phyloP scores from a whole-genome alignment of 768 basidiomycete genomes.

The Crucibulum laeve region DNA sequence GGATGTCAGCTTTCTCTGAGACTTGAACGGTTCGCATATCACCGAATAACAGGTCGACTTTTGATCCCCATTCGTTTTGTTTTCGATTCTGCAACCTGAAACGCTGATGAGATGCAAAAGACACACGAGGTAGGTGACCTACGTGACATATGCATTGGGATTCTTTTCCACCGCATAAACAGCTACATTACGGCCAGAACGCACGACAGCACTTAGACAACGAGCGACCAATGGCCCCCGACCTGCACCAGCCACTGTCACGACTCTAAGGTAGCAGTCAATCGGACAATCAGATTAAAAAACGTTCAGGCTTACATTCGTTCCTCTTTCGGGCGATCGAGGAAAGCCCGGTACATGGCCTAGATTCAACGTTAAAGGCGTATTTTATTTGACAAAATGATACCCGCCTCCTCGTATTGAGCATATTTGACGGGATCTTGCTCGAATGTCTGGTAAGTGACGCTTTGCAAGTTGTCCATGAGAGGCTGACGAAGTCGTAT shows the following conservation, averaged over 20 bases:
- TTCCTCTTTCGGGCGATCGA: slow-evolving; percentile 58
- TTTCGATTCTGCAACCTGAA: slow-evolving; percentile 80
- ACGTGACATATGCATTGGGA: slow-evolving; percentile 94
- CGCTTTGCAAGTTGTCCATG: slow-evolving; percentile 95
- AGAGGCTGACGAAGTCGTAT: slow-evolving; percentile 55
- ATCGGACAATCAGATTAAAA: slow-evolving; percentile 4
- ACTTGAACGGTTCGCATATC: slow-evolving; percentile 87
- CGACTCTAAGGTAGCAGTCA: slow-evolving; percentile 44
- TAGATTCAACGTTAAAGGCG: slow-evolving; percentile 19
- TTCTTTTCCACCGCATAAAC: slow-evolving; percentile 97
- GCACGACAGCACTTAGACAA: slow-evolving; percentile 70
- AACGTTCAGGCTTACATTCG: slow-evolving; percentile 50
- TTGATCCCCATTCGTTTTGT: slow-evolving; percentile 75
- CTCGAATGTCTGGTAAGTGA: slow-evolving; percentile 97
- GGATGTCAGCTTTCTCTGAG: slow-evolving; percentile 86
- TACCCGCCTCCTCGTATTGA: slow-evolving; percentile 84
- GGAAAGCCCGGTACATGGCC: slow-evolving; percentile 79
- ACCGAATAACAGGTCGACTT: slow-evolving; percentile 82
- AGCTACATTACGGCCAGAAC: slow-evolving; percentile 54
- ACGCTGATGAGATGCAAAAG: slow-evolving; percentile 5
- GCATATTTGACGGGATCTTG: slow-evolving; percentile 95
- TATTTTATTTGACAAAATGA: slow-evolving; percentile 5
- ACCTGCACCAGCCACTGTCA: slow-evolving; percentile 94
- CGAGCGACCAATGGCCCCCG: slow-evolving; percentile 90
- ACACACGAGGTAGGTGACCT: slow-evolving; percentile 26